A percentile compares a stretch with the other conserved stretches of the same genome.
Conservation (phyloP, 345 rosid species). For the Gossypium mustelinum region DNA sequence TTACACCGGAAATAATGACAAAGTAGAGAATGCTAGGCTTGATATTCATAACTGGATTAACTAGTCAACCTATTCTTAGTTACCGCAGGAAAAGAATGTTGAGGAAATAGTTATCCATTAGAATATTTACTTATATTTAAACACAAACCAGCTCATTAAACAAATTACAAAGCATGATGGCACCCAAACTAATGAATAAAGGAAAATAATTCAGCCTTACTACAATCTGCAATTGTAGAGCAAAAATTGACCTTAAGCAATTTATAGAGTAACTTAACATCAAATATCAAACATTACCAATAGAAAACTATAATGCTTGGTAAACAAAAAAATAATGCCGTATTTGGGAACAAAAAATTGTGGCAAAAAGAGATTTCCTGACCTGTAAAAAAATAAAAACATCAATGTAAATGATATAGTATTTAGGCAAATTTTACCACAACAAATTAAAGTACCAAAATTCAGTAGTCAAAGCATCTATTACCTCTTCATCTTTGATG, state of each 20-base stretch:
- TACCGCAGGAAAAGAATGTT: background rate
- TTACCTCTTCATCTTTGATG: conserved; percentile 86
- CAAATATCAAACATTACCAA: background rate
- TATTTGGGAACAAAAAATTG: background rate
- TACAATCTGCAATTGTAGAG: background rate
- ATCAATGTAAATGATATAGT: background rate
- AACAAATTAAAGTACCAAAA: background rate
- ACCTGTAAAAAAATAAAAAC: background rate
- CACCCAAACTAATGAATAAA: background rate
- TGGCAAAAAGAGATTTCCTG: background rate
- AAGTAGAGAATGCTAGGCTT: background rate
- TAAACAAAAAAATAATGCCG: background rate
- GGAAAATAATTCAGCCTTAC: background rate
- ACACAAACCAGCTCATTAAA: background rate
- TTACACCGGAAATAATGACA: background rate
- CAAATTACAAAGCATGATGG: background rate
- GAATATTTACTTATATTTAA: background rate
- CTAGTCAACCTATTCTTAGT: background rate
- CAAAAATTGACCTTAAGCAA: background rate
- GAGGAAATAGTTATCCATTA: background rate
- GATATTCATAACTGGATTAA: background rate
- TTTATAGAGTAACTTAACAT: background rate
- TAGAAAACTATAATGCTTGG: background rate
- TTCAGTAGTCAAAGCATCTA: background rate
- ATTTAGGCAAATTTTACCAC: background rate